Conservation (phyloP, 1,284 basidiomycete genomes). For the Puccinia novopanici region DNA sequence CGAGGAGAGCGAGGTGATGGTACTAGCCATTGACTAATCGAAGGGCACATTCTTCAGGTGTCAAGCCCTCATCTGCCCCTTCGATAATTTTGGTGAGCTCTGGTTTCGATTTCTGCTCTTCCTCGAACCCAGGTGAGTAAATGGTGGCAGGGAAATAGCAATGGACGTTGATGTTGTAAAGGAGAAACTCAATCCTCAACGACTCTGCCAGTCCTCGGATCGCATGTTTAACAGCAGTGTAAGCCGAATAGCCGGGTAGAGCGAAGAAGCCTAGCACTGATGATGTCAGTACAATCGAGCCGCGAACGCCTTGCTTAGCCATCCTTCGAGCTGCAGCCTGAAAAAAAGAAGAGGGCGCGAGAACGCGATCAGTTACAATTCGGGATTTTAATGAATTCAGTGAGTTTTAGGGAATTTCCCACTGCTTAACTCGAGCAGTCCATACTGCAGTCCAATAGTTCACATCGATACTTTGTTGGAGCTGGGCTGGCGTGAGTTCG, state of each 20-base stretch:
- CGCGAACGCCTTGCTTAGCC: slow-evolving; percentile 66
- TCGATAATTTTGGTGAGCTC: slow-evolving; percentile 78
- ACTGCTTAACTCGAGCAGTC: slow-evolving; percentile 39
- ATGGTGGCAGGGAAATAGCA: slow-evolving; percentile 87
- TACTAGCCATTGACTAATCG: slow-evolving; percentile 68
- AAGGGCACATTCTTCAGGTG: slow-evolving; percentile 70
- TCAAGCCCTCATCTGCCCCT: slow-evolving; percentile 70
- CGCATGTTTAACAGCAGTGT: slow-evolving; percentile 86
- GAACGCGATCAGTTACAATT: slow-evolving; percentile 2
- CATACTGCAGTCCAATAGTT: slow-evolving; percentile 45
- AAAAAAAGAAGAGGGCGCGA: neutral
- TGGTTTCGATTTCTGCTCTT: slow-evolving; percentile 81
- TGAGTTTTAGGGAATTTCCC: neutral
- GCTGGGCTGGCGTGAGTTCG: slow-evolving; percentile 67
- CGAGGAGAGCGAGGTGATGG: neutral
- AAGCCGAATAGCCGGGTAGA: slow-evolving; percentile 79
- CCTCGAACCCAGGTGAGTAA: slow-evolving; percentile 74
- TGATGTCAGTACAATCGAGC: slow-evolving; percentile 74
- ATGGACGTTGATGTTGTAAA: slow-evolving; percentile 79
- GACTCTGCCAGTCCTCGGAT: slow-evolving; percentile 83
- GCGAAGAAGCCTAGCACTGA: slow-evolving; percentile 80
- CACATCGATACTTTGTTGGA: slow-evolving; percentile 61
- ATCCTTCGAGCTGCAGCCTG: slow-evolving; percentile 74
- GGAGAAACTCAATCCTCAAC: slow-evolving; percentile 75
- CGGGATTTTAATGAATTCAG: neutral